Conservation (phyloP, 441 rosid genomes). For the Bruguiera hainesii region DNA sequence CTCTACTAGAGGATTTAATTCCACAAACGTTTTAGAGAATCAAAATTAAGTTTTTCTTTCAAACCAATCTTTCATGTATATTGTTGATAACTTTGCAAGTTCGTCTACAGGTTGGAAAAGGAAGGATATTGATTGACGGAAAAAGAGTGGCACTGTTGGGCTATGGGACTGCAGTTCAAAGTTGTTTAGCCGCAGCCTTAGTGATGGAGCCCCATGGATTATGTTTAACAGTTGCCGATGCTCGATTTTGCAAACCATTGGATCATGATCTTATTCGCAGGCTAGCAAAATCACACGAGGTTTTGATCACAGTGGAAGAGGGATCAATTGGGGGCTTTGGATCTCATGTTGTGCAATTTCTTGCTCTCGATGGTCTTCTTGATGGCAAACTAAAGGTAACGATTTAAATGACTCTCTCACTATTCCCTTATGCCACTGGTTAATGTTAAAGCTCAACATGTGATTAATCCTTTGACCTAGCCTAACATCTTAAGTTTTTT, state of each 20-base stretch:
- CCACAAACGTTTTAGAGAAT: no score
- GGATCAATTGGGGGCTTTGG: constrained; percentile 96
- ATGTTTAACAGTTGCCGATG: constrained; percentile 72
- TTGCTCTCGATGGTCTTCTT: constrained; percentile 82
- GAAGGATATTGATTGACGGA: constrained; percentile 79
- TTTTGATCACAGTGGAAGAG: constrained; percentile 84
- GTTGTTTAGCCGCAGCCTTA: constrained; percentile 72
- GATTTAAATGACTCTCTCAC: background rate
- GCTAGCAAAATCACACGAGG: constrained; percentile 77
- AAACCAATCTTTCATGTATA: no score
- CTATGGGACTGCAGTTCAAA: constrained; percentile 82
- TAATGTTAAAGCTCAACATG: no score
- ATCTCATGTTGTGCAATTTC: constrained; percentile 88
- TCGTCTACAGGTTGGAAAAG: constrained; percentile 68
- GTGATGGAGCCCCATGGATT: constrained; percentile 50
- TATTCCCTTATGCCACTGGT: no score
- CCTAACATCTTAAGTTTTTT: no score
- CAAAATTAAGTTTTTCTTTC: no score
- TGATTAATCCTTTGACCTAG: no score
- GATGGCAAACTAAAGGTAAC: constrained; percentile 82
- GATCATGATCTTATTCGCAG: constrained; percentile 68
- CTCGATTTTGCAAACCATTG: constrained; percentile 85
- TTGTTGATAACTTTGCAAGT: background rate
- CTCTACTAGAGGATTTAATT: no score
- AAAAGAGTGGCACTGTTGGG: constrained; percentile 83